phyloP scores from a whole-genome alignment of 495 filamentous ascomycete genomes.

The Cercophora samala region DNA sequence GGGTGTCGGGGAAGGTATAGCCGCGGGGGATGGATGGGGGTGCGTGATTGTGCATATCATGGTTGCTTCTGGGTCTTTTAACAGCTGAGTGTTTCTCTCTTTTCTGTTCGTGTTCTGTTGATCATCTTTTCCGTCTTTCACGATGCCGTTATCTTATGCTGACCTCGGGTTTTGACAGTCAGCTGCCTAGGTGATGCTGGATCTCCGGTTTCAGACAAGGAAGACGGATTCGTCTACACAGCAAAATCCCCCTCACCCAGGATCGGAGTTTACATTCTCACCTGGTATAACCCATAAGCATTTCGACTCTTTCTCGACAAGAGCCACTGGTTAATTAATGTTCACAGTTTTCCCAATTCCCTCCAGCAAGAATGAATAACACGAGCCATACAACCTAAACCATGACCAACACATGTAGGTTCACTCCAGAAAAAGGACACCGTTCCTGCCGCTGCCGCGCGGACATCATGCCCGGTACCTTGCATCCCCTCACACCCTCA shows the following conservation, averaged over 20 bases:
- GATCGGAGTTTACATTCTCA: not conserved
- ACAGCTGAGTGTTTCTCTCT: not conserved
- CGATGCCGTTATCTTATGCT: too few relatives aligned
- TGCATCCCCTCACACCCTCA: not conserved
- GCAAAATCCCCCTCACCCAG: not conserved
- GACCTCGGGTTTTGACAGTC: not conserved
- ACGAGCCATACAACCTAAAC: not conserved
- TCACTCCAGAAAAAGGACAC: not conserved
- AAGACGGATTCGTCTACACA: too few relatives aligned
- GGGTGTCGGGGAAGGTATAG: not conserved
- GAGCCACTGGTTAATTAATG: too few relatives aligned
- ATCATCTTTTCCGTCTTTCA: not conserved
- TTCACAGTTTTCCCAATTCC: too few relatives aligned
- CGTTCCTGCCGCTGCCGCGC: not conserved
- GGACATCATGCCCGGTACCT: not conserved
- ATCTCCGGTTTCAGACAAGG: too few relatives aligned
- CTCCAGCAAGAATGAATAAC: not conserved
- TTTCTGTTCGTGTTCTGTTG: not conserved
- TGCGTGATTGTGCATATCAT: not conserved
- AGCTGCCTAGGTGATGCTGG: too few relatives aligned
- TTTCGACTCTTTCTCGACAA: too few relatives aligned
- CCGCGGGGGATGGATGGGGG: too few relatives aligned
- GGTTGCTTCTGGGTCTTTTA: not conserved
- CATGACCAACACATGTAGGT: not conserved
- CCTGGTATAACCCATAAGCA: too few relatives aligned